Evolutionary conservation across 441 rosid genomes (phyloP).

Genomic region (Gossypium schwendimanii): DNA sequence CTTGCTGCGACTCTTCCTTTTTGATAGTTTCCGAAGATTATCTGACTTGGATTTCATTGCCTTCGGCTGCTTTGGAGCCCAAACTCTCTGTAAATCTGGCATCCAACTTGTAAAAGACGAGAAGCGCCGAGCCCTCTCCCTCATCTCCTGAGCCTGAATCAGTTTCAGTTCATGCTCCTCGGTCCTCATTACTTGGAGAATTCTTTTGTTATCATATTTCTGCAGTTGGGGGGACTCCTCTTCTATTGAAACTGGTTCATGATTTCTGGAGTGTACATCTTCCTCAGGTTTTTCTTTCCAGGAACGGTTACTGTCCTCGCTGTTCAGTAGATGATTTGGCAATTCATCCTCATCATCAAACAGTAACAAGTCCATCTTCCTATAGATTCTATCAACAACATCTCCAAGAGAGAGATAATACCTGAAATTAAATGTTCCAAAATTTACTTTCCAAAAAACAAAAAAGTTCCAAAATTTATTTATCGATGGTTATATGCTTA

Average conservation of each 20-base stretch:
- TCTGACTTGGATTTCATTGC: conserved; percentile 28
- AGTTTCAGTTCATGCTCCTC: conserved; percentile 40
- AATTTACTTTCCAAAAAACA: background rate
- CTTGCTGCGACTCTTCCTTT: conserved; percentile 40
- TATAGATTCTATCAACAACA: conserved; percentile 56
- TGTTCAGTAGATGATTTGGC: conserved; percentile 44
- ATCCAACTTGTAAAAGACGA: conserved; percentile 72
- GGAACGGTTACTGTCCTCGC: conserved; percentile 65
- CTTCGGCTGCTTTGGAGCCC: conserved; percentile 67
- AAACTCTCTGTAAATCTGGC: conserved; percentile 82
- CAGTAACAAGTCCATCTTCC: conserved; percentile 67
- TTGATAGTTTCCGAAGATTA: conserved; percentile 30
- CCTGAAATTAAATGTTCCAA: conserved; percentile 36
- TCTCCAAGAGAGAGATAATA: conserved; percentile 53
- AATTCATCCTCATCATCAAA: conserved; percentile 54
- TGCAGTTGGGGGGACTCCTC: conserved; percentile 21
- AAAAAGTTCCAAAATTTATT: too few species aligned
- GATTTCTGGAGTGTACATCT: conserved; percentile 18
- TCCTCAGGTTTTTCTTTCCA: conserved; percentile 32
- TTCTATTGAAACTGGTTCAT: conserved; percentile 24
- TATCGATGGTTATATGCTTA: background rate
- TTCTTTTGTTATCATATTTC: conserved; percentile 21
- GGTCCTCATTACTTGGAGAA: conserved; percentile 17
- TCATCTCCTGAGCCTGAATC: conserved; percentile 53
- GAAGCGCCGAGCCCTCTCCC: conserved; percentile 76